Evolutionary conservation across 1,284 basidiomycete genomes (phyloP).

Genomic region (Ustilago tritici): DNA sequence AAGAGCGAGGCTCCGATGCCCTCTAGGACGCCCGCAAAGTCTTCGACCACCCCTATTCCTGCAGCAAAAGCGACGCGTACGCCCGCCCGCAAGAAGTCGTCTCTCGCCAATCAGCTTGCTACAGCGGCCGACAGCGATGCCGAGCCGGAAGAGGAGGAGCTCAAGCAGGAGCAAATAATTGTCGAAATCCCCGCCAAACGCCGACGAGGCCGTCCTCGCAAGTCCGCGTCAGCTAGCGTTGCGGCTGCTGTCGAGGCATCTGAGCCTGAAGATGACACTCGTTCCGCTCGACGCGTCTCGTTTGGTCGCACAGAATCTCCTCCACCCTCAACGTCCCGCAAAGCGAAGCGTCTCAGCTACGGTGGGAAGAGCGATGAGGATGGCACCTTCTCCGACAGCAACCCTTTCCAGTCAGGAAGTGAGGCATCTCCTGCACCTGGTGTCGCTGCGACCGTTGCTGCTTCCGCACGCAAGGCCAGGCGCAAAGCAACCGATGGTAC

Average conservation of each 20-base stretch:
- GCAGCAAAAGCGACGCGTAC: slow-evolving; percentile 13
- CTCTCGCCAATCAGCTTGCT: slow-evolving; percentile 20
- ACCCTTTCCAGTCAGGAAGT: slow-evolving; percentile 73
- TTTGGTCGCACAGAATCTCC: slow-evolving; percentile 25
- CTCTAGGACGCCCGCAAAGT: slow-evolving; percentile 20
- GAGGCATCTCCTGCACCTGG: slow-evolving; percentile 68
- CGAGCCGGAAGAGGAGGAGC: slow-evolving; percentile 12
- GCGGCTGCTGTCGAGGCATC: slow-evolving; percentile 18
- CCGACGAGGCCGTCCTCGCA: slow-evolving; percentile 34
- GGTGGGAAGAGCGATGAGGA: slow-evolving; percentile 61
- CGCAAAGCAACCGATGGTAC: slow-evolving; percentile 44
- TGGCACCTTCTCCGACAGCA: slow-evolving; percentile 72
- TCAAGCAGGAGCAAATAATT: slow-evolving; percentile 8
- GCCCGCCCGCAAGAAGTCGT: slow-evolving; percentile 40
- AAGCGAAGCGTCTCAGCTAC: slow-evolving; percentile 28
- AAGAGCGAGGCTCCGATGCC: slow-evolving; percentile 43
- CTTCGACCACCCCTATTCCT: slow-evolving; percentile 1
- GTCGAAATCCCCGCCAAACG: slow-evolving; percentile 32
- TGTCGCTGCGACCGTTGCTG: slow-evolving; percentile 40
- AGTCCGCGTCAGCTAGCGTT: slow-evolving; percentile 28
- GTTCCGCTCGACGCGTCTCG: slow-evolving; percentile 24
- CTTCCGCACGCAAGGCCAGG: slow-evolving; percentile 28
- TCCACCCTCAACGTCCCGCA: slow-evolving; percentile 10
- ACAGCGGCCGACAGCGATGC: slow-evolving; percentile 28
- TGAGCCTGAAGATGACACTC: slow-evolving; percentile 74